These are phyloP conservation scores for Takashimella tepidaria DNA, from an alignment of 1,284 basidiomycete genomes.

Conservation along the genomic window DNA sequence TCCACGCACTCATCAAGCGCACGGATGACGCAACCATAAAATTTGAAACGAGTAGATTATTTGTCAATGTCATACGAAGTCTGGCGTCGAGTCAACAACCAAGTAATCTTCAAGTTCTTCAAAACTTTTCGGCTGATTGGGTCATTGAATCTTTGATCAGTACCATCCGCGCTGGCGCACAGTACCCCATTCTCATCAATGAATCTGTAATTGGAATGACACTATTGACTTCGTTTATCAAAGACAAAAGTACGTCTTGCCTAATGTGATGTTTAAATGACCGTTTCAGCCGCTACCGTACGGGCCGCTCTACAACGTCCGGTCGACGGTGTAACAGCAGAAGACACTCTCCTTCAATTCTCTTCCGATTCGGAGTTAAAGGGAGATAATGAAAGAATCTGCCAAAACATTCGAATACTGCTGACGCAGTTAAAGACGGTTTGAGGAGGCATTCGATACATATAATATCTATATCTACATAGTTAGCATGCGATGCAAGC, in stretches of 20 bases:
- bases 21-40: slow-evolving; percentile 76
- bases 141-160: slow-evolving; percentile 62
- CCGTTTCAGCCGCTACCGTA: neutral
- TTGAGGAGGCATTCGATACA: neutral
- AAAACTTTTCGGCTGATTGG: slow-evolving; percentile 30
- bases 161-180: slow-evolving; percentile 68
- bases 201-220: slow-evolving; percentile 82
- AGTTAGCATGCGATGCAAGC: too few relatives aligned
- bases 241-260: slow-evolving; percentile 47
- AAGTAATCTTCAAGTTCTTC: neutral
- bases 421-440: neutral
- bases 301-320: neutral
- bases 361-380: neutral
- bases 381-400: neutral
- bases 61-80: slow-evolving; percentile 72
- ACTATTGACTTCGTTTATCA: slow-evolving; percentile 55
- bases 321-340: neutral
- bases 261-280: neutral
- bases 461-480: too few relatives aligned
- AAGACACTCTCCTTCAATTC: neutral
- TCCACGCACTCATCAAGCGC: slow-evolving; percentile 68
- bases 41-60: slow-evolving; percentile 81
- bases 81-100: slow-evolving; percentile 48
- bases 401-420: neutral
- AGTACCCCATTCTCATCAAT: slow-evolving; percentile 79